Evolutionary conservation across 2,329 filamentous ascomycete genomes (phyloP), one percentile per base, ranked within the genome.

Genomic region (Fusarium sp.): DNA sequence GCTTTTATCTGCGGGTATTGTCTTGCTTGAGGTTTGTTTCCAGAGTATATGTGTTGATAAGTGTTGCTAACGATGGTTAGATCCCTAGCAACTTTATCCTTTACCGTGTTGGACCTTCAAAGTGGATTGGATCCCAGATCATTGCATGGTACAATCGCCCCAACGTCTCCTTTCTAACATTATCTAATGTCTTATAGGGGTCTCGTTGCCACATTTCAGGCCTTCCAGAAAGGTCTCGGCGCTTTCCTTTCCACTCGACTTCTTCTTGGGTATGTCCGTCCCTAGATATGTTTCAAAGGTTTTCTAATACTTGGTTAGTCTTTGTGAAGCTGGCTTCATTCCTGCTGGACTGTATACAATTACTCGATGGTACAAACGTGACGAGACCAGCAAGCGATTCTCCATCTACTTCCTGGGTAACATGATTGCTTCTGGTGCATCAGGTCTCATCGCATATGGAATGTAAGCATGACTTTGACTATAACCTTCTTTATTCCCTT

Each of bases 21-120:
- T 86, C 6, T 73, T 86, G 7, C 77, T 81, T 17, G 79, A 84
- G 57, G 78, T 79, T 39, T 39, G 55, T 31, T 27, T 38, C 18
- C 4, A 11, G 18, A n/a, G 13, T n/a, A 22, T 4, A 4, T 18
- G 10, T 9, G 11, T 22, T 15, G 18, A 13, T 18, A 1, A 5
- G 10, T 10, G 7, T 38, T 18, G 13, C 59, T 73, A n/a, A 73
- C 22, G 0, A 15, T 12, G 11, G 0, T 27, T 13, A 75, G 72
- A 74, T 75, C 39, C 85, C 85, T 0, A 85, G 84, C 35, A 87
- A 87, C 65, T 80, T 87, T 15, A 78, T 86, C 18, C 75, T 86
- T 8, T 84, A 86, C 58, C 79, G 81, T 3, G 76, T 86, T 35
- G 85, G 85, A 3, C 84, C 85, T 5, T 81, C 81, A 3, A 78